A percentile compares a stretch with the other conserved stretches of the same genome.
Evolutionary conservation across 1,139 yeast genomes (phyloP).

Genomic region (Geotrichum citri-aurantii): DNA sequence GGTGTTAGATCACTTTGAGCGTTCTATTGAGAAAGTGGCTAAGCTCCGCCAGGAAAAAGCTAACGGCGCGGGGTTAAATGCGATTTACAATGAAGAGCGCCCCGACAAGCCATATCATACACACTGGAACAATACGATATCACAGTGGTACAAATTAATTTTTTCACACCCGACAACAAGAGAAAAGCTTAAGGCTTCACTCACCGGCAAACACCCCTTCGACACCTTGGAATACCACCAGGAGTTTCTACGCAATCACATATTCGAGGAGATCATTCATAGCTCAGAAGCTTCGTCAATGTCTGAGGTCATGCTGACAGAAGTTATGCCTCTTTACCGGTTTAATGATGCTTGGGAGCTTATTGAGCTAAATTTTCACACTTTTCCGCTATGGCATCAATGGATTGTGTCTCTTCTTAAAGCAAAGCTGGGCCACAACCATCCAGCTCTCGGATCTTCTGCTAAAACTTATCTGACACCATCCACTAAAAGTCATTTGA

Average conservation of each 20-base stretch:
- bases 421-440: slow-evolving; percentile 1
- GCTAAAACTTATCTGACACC: not conserved
- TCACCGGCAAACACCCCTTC: not conserved
- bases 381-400: slow-evolving; percentile 9
- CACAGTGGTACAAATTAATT: not conserved
- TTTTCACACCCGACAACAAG: not conserved
- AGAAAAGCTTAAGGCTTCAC: not conserved
- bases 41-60: not conserved
- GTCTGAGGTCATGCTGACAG: slow-evolving; percentile 3
- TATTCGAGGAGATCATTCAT: slow-evolving; percentile 15
- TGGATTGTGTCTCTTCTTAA: slow-evolving; percentile 4
- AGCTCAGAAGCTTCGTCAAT: slow-evolving; percentile 2
- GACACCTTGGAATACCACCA: slow-evolving; percentile 7
- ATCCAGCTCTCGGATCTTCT: not conserved
- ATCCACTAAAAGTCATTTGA: not conserved
- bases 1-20: not conserved
- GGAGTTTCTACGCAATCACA: slow-evolving; percentile 10
- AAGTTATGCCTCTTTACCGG: slow-evolving; percentile 11
- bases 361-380: slow-evolving; percentile 10
- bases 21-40: not conserved
- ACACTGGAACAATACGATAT: not conserved
- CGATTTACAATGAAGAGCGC: not conserved
- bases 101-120: not conserved
- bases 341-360: slow-evolving; percentile 15
- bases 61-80: not conserved